Evolutionary conservation across 2,329 filamentous ascomycete genomes (phyloP), one percentile per base, ranked within the genome.

Genomic region (Hansfordia pulvinata): DNA sequence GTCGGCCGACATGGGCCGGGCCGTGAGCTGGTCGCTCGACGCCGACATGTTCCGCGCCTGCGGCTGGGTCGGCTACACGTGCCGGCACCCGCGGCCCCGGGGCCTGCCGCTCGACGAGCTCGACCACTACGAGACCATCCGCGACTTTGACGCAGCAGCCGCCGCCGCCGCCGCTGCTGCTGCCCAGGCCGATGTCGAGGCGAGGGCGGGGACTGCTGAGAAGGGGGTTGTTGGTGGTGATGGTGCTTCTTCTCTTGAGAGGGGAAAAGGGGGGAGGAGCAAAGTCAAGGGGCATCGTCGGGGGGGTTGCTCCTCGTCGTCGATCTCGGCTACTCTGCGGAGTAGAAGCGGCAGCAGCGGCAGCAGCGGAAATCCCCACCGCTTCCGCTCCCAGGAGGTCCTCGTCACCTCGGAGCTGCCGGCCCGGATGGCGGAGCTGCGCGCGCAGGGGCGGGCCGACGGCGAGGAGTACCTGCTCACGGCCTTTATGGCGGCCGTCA

Each of bases 11-110:
- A 12, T 45, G 13, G 28, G 41, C 6, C 27, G 27, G 8, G 34
- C 39, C 6, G 17, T 51, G 6, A 33, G 30, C n/a, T 52, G 49
- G 49, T 40, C 45, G 27, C 32, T 52, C 6, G 47, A 51, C 26
- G 24, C 25, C 7, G 35, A 40, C 8, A 50, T 52, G 29, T 46
- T 48, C 15, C 19, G 16, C 7, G 24, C 36, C 18, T 37, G 33
- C 19, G 47, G 47, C 3, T 50, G 48, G 47, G 41, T 40, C 9
- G 48, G 47, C 8, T 50, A 50, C 19, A 50, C 47, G 2, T 50
- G 46, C 15, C 42, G 45, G 2, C 47, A 51, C 20, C 42, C 43
- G 12, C 35, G 40, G 17, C 26, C 31, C 17, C n/a, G n/a, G n/a
- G 34, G 31, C 3, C 6, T 39, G 21, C 10, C 32, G 10, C 32